A percentile compares a stretch with the other conserved stretches of the same genome.
phyloP scores from a whole-genome alignment of 2,329 filamentous ascomycete genomes.

The Botrytis deweyae region DNA sequence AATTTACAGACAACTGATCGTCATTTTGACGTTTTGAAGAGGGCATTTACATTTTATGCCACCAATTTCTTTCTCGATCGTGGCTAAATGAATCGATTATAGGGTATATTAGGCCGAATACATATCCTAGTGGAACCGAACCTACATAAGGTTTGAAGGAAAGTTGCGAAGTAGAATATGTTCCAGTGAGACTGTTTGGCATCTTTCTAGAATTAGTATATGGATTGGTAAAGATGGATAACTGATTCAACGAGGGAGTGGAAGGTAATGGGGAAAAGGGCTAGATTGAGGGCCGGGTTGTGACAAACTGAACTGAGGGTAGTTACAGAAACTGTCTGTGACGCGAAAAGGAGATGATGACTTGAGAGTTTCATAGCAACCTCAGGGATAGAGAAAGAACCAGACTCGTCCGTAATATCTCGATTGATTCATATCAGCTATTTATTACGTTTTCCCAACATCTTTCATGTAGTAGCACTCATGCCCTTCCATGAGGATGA shows the following conservation, averaged over 20 bases:
- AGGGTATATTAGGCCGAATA: neutral
- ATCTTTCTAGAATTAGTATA: neutral
- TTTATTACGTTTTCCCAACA: no score
- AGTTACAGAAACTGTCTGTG: neutral
- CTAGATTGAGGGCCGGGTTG: neutral
- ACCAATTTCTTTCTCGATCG: no score
- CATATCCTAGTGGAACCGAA: neutral
- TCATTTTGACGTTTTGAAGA: neutral
- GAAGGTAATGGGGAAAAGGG: neutral
- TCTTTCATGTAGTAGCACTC: no score
- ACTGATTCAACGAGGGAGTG: neutral
- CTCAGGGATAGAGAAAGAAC: no score
- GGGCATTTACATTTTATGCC: neutral
- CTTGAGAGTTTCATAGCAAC: no score
- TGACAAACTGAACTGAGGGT: neutral
- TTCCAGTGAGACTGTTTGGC: neutral
- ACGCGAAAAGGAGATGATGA: neutral
- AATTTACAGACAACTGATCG: neutral
- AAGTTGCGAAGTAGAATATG: neutral
- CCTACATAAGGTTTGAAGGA: neutral
- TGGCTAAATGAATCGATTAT: neutral
- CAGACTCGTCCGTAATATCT: no score
- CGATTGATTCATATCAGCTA: no score
- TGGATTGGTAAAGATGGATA: neutral
- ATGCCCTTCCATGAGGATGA: no score